Conservation (phyloP, 2,329 filamentous ascomycete species). For the Hortaea werneckii region DNA sequence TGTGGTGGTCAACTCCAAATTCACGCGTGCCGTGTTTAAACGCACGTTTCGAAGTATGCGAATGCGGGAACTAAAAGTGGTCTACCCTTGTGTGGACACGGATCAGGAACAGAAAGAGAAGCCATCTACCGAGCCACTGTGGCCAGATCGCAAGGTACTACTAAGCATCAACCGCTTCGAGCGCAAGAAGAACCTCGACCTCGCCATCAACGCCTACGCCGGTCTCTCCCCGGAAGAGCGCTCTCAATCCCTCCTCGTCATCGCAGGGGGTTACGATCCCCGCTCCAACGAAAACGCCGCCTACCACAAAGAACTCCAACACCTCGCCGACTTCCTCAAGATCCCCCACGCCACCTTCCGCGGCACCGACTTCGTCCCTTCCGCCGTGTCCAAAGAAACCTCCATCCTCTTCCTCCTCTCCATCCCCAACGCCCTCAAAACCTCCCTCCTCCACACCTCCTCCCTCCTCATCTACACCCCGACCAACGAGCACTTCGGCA, state of each 20-base stretch:
- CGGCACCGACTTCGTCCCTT: constrained; percentile 36
- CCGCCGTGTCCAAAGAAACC: constrained; percentile 41
- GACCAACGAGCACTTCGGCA: constrained; percentile 89
- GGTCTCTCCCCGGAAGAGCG: constrained; percentile 52
- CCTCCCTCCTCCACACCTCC: constrained; percentile 61
- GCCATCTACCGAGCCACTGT: constrained; percentile 32
- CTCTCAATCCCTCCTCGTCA: constrained; percentile 57
- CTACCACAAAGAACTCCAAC: constrained; percentile 69
- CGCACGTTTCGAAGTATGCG: constrained; percentile 60
- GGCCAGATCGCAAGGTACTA: constrained; percentile 61
- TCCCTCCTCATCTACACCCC: constrained; percentile 83
- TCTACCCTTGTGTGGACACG: constrained; percentile 86
- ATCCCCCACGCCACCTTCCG: constrained; percentile 66
- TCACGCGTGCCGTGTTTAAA: constrained; percentile 68
- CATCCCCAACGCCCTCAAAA: constrained; percentile 69
- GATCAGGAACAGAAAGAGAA: constrained; percentile 15
- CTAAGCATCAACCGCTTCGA: constrained; percentile 97
- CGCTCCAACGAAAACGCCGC: constrained; percentile 75
- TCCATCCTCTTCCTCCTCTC: constrained; percentile 83
- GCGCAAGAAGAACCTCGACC: constrained; percentile 82
- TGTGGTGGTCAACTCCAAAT: constrained; percentile 89
- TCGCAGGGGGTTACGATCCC: constrained; percentile 84
- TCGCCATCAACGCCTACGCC: constrained; percentile 83
- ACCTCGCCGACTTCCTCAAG: constrained; percentile 56
- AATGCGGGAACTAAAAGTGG: constrained; percentile 57